A percentile compares a stretch with the other conserved stretches of the same genome.
Conservation (phyloP, 352 stramenopile genomes). For the Globisporangium heterothallicum region DNA sequence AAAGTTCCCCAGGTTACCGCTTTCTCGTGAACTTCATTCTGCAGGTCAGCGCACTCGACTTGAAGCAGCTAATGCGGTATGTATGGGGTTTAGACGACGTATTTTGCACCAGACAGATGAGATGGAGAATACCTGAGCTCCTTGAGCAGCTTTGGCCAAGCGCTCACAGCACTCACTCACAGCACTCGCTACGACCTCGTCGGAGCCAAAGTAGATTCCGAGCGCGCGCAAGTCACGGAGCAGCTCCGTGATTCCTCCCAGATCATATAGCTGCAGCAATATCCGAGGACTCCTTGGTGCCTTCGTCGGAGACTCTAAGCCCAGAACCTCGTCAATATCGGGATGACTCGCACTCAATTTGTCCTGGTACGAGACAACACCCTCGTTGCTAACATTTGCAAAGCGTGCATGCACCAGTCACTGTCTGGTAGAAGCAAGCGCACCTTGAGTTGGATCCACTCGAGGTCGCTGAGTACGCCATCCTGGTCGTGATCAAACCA, state of each 20-base stretch:
- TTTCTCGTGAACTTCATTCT: slow-evolving; percentile 51
- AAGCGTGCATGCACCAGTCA: slow-evolving; percentile 9
- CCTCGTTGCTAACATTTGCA: too few species aligned
- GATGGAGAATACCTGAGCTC: slow-evolving; percentile 16
- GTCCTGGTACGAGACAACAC: too few species aligned
- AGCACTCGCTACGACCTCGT: slow-evolving; percentile 11
- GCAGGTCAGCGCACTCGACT: slow-evolving; percentile 25
- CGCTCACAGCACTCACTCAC: slow-evolving; percentile 20
- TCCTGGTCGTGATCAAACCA: slow-evolving; percentile 30
- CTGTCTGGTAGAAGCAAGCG: too few species aligned
- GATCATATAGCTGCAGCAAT: slow-evolving; percentile 31
- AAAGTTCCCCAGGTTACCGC: slow-evolving; percentile 19
- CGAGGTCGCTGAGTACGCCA: slow-evolving; percentile 19
- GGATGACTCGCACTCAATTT: slow-evolving; percentile 21
- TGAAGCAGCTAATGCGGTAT: slow-evolving; percentile 23
- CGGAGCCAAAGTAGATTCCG: slow-evolving; percentile 38
- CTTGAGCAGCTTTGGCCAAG: slow-evolving; percentile 18
- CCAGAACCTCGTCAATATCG: slow-evolving; percentile 23
- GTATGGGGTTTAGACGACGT: neutral
- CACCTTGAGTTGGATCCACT: slow-evolving; percentile 35
- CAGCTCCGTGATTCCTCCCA: slow-evolving; percentile 14
- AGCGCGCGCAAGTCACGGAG: slow-evolving; percentile 31
- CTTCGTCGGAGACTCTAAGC: neutral
- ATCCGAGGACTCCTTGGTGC: slow-evolving; percentile 3
- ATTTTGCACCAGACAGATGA: neutral